These are phyloP conservation scores for Ottelia alismoides DNA, from an alignment of 106 monocot species.

Conservation along the genomic window DNA sequence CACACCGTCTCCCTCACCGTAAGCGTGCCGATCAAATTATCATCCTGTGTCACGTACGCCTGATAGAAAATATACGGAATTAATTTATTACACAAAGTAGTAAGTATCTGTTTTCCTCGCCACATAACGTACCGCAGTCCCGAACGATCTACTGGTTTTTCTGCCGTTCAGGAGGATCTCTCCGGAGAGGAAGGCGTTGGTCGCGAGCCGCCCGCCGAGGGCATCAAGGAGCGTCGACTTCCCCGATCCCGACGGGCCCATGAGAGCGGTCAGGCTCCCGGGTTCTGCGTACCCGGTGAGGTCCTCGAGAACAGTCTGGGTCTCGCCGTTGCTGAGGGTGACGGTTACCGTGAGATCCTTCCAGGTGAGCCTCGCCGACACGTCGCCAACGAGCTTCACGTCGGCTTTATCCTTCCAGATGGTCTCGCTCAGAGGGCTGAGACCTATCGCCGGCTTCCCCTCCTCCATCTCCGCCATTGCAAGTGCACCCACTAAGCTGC, in stretches of 20 bases:
- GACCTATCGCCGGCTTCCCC: slow-evolving; percentile 32
- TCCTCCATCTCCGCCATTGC: slow-evolving; percentile 72
- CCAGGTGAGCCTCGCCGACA: slow-evolving; percentile 21
- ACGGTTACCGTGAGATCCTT: slow-evolving; percentile 23
- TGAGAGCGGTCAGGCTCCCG: slow-evolving; percentile 16
- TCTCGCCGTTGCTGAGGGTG: slow-evolving; percentile 14
- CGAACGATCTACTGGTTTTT: slow-evolving; percentile 19
- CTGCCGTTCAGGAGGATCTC: slow-evolving; percentile 18
- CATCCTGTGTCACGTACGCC: slow-evolving; percentile 26
- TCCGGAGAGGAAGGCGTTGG: slow-evolving; percentile 23
- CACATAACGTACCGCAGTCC: slow-evolving; percentile 13
- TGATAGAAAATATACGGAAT: too few species aligned
- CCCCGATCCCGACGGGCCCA: slow-evolving; percentile 24
- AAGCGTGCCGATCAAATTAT: slow-evolving; percentile 21
- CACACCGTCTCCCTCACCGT: slow-evolving; percentile 25
- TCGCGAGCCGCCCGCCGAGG: slow-evolving; percentile 20
- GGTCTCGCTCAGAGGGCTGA: slow-evolving; percentile 22
- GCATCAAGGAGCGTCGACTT: slow-evolving; percentile 23
- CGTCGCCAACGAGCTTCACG: slow-evolving; percentile 20
- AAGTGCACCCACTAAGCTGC: too few species aligned
- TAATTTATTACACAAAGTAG: too few species aligned
- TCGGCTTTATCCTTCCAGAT: slow-evolving; percentile 18
- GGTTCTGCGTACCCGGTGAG: slow-evolving; percentile 22
- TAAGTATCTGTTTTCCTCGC: too few species aligned
- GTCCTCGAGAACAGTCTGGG: slow-evolving; percentile 7